Conservation (phyloP, 2,329 filamentous ascomycete species). For the Fusarium anthophilum region DNA sequence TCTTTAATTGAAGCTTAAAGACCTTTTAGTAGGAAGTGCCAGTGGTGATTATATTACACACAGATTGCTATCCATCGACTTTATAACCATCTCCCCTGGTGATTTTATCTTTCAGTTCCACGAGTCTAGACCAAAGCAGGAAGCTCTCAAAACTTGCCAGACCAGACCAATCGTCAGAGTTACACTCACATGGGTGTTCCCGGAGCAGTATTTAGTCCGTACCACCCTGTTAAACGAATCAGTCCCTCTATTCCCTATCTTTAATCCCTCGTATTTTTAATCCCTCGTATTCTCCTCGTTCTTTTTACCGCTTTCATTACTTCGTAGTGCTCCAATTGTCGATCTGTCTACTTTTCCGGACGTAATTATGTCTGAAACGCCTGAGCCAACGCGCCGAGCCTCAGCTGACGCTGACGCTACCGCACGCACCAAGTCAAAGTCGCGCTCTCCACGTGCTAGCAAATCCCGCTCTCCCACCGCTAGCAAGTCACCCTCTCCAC, state of each 20-base stretch:
- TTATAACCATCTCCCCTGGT: accelerated
- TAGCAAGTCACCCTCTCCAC: background rate
- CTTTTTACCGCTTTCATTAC: no score
- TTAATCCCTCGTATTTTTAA: no score
- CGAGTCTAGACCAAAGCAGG: background rate
- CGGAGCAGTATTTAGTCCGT: background rate
- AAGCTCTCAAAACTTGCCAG: background rate
- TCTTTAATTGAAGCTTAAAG: no score
- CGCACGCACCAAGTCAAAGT: no score
- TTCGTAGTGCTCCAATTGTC: no score
- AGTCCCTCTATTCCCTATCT: background rate
- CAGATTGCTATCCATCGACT: accelerated
- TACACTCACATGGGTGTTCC: background rate
- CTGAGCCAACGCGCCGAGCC: background rate
- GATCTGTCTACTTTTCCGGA: no score
- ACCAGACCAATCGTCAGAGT: background rate
- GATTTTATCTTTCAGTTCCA: accelerated
- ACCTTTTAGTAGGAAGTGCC: accelerated
- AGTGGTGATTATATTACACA: accelerated
- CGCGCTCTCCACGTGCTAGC: no score
- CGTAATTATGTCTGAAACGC: background rate
- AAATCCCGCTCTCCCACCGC: no score
- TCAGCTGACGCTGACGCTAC: background rate
- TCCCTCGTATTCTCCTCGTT: no score
- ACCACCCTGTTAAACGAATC: background rate